Evolutionary conservation across 305 asterid genomes (phyloP).

Genomic region (Fraxinus albicans): DNA sequence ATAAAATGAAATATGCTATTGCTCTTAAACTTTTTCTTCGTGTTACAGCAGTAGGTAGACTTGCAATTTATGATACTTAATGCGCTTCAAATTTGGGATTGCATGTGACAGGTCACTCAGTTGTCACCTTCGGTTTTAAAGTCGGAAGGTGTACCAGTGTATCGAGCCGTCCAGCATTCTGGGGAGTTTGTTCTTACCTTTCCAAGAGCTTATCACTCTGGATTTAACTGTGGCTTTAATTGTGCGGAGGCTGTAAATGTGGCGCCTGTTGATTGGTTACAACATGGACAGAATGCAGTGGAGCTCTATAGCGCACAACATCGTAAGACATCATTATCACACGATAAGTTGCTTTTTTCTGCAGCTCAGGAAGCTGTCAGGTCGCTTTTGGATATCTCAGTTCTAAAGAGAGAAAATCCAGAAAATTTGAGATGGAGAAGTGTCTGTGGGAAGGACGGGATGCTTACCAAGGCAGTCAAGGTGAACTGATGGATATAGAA

Average conservation of each 20-base stretch:
- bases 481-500: conserved; percentile 31
- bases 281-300: conserved; percentile 80
- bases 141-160: conserved; percentile 82
- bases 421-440: conserved; percentile 77
- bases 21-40: background rate
- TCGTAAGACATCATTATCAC: conserved; percentile 87
- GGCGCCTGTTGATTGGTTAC: conserved; percentile 93
- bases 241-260: conserved; percentile 99
- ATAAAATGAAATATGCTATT: background rate
- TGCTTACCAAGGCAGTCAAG: conserved; percentile 75
- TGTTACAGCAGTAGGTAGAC: background rate
- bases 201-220: conserved; percentile 97
- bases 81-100: background rate
- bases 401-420: conserved; percentile 44
- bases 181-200: conserved; percentile 96
- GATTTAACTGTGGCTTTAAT: conserved; percentile 92
- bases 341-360: conserved; percentile 84
- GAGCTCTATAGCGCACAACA: conserved; percentile 76
- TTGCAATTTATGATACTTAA: background rate
- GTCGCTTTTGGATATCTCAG: conserved; percentile 64
- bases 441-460: conserved; percentile 72
- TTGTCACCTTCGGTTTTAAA: conserved; percentile 77
- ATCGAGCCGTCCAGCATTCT: conserved; percentile 68
- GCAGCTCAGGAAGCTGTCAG: conserved; percentile 67
- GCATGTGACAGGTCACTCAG: conserved; percentile 72